Evolutionary conservation across 768 basidiomycete genomes (phyloP).

Genomic region (Psilocybe sp.): DNA sequence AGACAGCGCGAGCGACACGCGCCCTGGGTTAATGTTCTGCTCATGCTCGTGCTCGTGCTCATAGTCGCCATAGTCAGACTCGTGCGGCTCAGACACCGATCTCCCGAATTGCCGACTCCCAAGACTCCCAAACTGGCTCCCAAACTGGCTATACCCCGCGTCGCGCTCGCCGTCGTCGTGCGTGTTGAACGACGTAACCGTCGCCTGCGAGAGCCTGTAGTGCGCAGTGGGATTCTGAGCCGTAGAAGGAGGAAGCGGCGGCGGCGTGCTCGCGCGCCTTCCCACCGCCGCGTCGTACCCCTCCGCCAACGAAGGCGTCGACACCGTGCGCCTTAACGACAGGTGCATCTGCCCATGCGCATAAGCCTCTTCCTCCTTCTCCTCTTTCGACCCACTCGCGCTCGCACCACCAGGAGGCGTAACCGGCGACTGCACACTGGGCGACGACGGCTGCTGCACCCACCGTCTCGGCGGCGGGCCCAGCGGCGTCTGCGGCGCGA

Average conservation of each 20-base stretch:
- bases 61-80: no score
- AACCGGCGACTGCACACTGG: no score
- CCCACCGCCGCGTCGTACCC: slow-evolving; percentile 32
- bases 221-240: slow-evolving; percentile 13
- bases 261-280: slow-evolving; percentile 32
- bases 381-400: no score
- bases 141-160: neutral
- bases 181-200: slow-evolving; percentile 28
- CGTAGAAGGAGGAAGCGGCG: slow-evolving; percentile 32
- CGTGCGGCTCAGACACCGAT: no score
- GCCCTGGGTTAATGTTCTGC: no score
- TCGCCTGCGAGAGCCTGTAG: slow-evolving; percentile 28
- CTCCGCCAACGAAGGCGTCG: slow-evolving; percentile 52
- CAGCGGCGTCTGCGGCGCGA: slow-evolving; percentile 56
- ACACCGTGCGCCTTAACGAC: slow-evolving; percentile 44
- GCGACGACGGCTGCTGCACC: slow-evolving; percentile 49
- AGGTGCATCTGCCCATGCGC: slow-evolving; percentile 57
- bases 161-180: slow-evolving; percentile 19
- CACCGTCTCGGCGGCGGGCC: slow-evolving; percentile 63
- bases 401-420: no score
- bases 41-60: no score
- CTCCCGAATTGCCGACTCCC: no score
- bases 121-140: no score
- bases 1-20: no score
- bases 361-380: no score